Evolutionary conservation across 352 stramenopile genomes (phyloP), one percentile per base, ranked within the genome.

Genomic region (Globisporangium orthogonon): DNA sequence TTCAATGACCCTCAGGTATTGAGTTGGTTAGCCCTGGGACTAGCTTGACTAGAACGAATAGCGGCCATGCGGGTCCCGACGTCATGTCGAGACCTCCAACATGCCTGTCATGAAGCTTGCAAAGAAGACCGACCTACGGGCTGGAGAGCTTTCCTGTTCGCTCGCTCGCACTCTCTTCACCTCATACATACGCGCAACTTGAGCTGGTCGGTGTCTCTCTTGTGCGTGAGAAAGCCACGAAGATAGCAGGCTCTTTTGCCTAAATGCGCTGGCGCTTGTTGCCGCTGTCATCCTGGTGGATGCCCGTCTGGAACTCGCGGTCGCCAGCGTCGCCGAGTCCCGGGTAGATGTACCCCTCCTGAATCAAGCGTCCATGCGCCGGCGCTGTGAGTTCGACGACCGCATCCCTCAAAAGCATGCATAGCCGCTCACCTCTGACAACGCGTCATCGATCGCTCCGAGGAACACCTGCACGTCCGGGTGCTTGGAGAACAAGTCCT

Each of bases 291-390:
- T 89, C 76, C 1, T 73, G 52, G 41, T 91, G 76, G 11, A 60
- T 63, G 41, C 74, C 78, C 37, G 85, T 92, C 57, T 89, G 71
- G 62, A 95, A 95, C 63, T 95, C 69, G 54, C 85, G 85, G 61
- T 95, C 85, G 23, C 85, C 85, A 11, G 85, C 83, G 53, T 95
- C 85, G 18, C 85, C 85, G 11, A 95, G 77, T 61, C 85, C 85
- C 3, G 85, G 85, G 54, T 83, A 76, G 50, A 93, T 89, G 69
- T 87, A 90, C 35, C 83, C 83, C 47, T 90, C 78, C 76, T 91
- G 49, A 56, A 23, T 23, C 23, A 23, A 23, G 23, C 23, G 23
- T 23, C 23, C 23, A 23, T 23, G 23, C 23, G 23, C 23, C 23
- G 23, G 23, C 23, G 23, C 23, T 23, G 23, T 23, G 23, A 23